Conservation (phyloP, 257 asterid species). For the Rhazya stricta region DNA sequence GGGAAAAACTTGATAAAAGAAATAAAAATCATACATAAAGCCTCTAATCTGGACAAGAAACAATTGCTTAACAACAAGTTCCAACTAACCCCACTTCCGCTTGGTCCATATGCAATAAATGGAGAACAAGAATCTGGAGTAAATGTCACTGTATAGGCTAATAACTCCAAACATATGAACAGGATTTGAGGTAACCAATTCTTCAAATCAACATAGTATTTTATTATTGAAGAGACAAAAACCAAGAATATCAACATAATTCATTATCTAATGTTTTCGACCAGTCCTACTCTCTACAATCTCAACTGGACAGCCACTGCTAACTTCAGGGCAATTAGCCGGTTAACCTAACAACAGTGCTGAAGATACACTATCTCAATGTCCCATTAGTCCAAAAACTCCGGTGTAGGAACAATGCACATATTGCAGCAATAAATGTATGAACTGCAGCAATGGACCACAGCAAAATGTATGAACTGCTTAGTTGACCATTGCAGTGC, state of each 20-base stretch:
- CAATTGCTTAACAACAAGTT: neutral
- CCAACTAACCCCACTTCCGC: constrained; percentile 21
- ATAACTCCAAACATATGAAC: constrained; percentile 11
- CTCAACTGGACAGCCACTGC: neutral
- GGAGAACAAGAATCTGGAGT: constrained; percentile 1
- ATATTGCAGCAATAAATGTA: neutral
- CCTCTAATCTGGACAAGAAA: neutral
- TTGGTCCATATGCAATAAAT: constrained; percentile 10
- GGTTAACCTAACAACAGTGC: neutral
- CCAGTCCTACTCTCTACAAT: neutral
- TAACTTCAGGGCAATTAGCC: neutral
- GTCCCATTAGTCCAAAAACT: neutral
- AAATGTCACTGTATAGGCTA: constrained; percentile 8
- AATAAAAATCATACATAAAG: neutral
- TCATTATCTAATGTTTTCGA: neutral
- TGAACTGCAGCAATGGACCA: constrained; percentile 8
- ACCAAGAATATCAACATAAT: neutral
- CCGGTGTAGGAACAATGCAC: constrained; percentile 3
- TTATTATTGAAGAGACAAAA: neutral
- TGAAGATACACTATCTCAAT: neutral
- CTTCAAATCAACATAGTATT: neutral
- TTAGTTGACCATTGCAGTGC: neutral
- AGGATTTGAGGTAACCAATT: constrained; percentile 4
- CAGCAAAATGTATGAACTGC: constrained; percentile 11
- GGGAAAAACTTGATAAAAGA: neutral